Conservation (phyloP, 1,139 yeast species). For the Sugiyamaella grinbergsii region DNA sequence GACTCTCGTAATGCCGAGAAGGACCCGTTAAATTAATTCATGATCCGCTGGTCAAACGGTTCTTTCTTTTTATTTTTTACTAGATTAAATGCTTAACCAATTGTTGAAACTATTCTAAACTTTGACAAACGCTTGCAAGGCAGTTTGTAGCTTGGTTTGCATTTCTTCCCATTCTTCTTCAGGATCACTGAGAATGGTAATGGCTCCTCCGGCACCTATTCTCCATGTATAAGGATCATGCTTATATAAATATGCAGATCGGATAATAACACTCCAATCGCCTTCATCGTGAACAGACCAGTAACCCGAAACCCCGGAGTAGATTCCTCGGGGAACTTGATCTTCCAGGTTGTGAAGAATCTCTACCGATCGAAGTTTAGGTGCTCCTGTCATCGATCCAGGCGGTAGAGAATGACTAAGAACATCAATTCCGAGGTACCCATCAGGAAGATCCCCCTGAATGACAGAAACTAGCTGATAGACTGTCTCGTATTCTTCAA, state of each 20-base stretch:
- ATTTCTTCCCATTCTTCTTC: constrained; percentile 93
- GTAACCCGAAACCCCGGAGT: constrained; percentile 94
- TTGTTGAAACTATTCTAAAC: no score
- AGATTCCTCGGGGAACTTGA: constrained; percentile 70
- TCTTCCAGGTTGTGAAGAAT: constrained; percentile 59
- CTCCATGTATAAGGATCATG: constrained; percentile 65
- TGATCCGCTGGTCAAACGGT: no score
- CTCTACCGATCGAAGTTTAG: constrained; percentile 90
- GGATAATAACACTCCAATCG: constrained; percentile 94
- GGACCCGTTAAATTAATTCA: no score
- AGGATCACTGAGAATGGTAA: constrained; percentile 80
- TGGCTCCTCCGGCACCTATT: constrained; percentile 98
- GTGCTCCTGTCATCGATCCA: constrained; percentile 99
- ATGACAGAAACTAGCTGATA: constrained; percentile 91
- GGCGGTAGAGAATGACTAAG: constrained; percentile 85
- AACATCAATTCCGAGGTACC: constrained; percentile 73
- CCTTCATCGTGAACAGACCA: constrained; percentile 88
- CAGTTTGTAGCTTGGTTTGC: constrained; percentile 77
- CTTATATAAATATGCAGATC: constrained; percentile 74
- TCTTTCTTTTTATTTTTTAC: no score
- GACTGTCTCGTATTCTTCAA: constrained; percentile 90
- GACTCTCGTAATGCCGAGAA: no score
- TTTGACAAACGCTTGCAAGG: constrained; percentile 46
- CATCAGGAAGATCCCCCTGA: constrained; percentile 55
- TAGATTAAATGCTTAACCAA: no score